These are phyloP conservation scores for Neofusicoccum parvum DNA, from an alignment of 2,329 filamentous ascomycete genomes.

Conservation along the genomic window DNA sequence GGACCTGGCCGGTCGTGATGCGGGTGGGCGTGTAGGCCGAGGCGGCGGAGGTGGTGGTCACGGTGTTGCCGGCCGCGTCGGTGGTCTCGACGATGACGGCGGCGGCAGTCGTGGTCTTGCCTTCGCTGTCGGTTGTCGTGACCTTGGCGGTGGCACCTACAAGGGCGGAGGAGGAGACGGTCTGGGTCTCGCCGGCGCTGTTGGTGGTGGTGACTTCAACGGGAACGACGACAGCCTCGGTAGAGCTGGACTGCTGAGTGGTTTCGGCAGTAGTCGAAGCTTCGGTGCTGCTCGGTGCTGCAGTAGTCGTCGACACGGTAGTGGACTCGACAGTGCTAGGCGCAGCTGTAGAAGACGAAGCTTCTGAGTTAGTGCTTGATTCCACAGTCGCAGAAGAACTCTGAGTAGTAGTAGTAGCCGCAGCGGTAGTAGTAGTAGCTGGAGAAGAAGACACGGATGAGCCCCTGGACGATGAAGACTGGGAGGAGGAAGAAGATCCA, in stretches of 20 bases:
- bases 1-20: conserved; percentile 41
- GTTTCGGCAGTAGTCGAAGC: background rate
- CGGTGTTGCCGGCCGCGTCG: conserved; percentile 41
- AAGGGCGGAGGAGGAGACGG: conserved; percentile 45
- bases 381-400: conserved; percentile 9
- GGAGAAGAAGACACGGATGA: conserved; percentile 20
- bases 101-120: conserved; percentile 41
- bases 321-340: conserved; percentile 15
- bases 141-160: conserved; percentile 44
- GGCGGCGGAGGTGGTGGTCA: conserved; percentile 39
- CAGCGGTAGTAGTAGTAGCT: conserved; percentile 25
- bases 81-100: conserved; percentile 42
- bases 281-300: conserved; percentile 3
- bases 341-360: conserved; percentile 15
- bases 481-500: conserved; percentile 18
- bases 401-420: conserved; percentile 29
- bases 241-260: conserved; percentile 1
- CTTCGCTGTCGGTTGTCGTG: conserved; percentile 42
- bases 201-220: conserved; percentile 43
- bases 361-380: conserved; percentile 10
- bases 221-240: conserved; percentile 42
- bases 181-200: conserved; percentile 35
- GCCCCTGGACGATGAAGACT: conserved; percentile 5
- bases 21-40: conserved; percentile 26
- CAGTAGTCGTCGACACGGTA: conserved; percentile 1